Percentiles rank a stretch among this genome's conserved stretches.
phyloP scores from a whole-genome alignment of 495 filamentous ascomycete species.

The Penicillium cinerascens region DNA sequence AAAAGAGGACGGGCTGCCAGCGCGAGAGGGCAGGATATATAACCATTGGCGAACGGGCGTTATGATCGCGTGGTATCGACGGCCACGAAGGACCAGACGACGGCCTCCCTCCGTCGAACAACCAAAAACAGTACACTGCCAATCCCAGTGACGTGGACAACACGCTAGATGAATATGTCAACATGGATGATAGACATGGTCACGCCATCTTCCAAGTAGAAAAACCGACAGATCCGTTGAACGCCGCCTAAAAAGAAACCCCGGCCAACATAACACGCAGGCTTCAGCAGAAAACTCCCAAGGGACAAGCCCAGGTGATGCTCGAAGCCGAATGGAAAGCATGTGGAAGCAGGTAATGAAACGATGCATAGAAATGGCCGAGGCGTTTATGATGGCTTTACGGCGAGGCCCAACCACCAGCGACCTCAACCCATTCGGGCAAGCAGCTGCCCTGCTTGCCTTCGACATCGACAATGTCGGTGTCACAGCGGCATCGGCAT shows the following conservation, averaged over 20 bases:
- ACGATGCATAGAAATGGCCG: conserved; percentile 32
- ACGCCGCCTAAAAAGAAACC: conserved; percentile 42
- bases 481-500: conserved; percentile 95
- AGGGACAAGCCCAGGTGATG: conserved; percentile 34
- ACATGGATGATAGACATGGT: conserved; percentile 40
- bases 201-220: conserved; percentile 34
- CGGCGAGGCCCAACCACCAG: conserved; percentile 86
- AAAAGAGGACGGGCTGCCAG: background rate
- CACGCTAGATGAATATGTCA: conserved; percentile 45
- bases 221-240: conserved; percentile 43
- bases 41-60: conserved; percentile 3
- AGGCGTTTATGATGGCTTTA: conserved; percentile 25
- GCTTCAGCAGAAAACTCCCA: conserved; percentile 39
- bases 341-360: conserved; percentile 27
- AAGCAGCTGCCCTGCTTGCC: conserved; percentile 95
- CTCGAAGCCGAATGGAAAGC: conserved; percentile 34
- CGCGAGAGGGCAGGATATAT: conserved; percentile 1
- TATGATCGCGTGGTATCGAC: background rate
- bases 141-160: conserved; percentile 34
- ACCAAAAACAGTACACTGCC: conserved; percentile 13
- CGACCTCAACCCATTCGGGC: conserved; percentile 95
- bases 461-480: conserved; percentile 97
- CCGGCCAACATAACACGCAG: conserved; percentile 34
- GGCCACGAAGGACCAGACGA: background rate
- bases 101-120: conserved; percentile 7